phyloP scores from a whole-genome alignment of 305 asterid species.

The Fraxinus dipetala region DNA sequence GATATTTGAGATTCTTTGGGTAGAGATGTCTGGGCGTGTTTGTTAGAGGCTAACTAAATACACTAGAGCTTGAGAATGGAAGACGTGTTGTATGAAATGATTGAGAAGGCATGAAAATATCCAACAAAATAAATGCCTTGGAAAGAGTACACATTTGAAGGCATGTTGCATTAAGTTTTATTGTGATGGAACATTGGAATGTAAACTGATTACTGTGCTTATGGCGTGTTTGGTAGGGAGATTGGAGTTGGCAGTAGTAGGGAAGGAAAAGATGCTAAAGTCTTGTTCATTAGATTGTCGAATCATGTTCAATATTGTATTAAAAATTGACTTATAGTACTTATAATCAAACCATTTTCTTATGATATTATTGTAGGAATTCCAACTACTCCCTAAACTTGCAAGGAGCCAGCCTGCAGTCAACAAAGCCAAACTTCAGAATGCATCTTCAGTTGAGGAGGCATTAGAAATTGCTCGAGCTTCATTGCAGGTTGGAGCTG shows the following conservation, averaged over 20 bases:
- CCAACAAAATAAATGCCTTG: neutral
- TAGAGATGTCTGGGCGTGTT: neutral
- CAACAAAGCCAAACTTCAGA: slow-evolving; percentile 66
- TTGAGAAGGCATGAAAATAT: neutral
- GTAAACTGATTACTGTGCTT: neutral
- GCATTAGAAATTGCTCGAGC: slow-evolving; percentile 71
- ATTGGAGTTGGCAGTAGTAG: neutral
- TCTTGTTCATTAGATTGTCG: neutral
- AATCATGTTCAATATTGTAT: neutral
- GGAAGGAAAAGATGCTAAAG: neutral
- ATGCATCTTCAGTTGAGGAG: slow-evolving; percentile 83
- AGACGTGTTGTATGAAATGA: neutral
- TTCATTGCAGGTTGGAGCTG: slow-evolving; percentile 38
- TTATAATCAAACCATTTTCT: neutral
- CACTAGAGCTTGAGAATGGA: neutral
- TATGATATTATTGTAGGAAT: slow-evolving; percentile 44
- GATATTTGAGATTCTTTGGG: neutral
- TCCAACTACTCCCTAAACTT: slow-evolving; percentile 82
- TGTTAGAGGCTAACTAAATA: neutral
- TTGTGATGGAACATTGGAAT: neutral
- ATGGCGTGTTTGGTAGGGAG: neutral
- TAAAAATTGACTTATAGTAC: neutral
- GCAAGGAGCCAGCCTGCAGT: slow-evolving; percentile 74
- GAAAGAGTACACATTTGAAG: neutral
- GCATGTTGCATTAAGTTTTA: neutral